Evolutionary conservation across 305 asterid species (phyloP), one percentile per base, ranked within the genome.

Genomic region (Fraxinus sp.): DNA sequence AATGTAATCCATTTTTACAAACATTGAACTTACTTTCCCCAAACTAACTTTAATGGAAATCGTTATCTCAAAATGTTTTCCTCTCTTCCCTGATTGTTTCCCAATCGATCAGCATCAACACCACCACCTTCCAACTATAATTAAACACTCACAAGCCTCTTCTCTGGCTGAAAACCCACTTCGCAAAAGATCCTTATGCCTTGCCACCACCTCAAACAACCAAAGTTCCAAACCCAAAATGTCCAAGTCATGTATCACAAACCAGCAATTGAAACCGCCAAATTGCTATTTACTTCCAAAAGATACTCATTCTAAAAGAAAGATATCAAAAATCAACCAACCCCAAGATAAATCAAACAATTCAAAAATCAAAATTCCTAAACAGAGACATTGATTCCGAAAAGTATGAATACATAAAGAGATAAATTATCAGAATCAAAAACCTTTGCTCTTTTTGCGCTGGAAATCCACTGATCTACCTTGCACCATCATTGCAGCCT

Each of bases 391-490:
- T 30, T n/a, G 41, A 70, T 28, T 70, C 75, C 75, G 1, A 32
- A 28, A 70, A 70, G 41, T 70, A 30, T 5, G 39, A 30, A 70
- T 36, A 70, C 32, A 32, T 30, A 70, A 70, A 70, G 75, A 70
- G 75, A 70, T 0, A 68, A 70, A 32, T 30, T 70, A 70, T 16
- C 20, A 30, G 82, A 66, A 22, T 36, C 44, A 76, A 88, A 85
- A 18, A 95, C 99, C 99, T 95, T 92, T 93, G 91, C 91, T 94
- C 92, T 91, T 97, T 90, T 89, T 95, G 52, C 98, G 90, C 93
- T 97, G 99, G 87, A 90, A 87, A 92, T 97, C 99, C 80, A 97
- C 98, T 68, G 94, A 90, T 89, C 94, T 94, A 79, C 99, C 98
- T 84, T 93, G 98, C 81, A 91, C 89, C 97, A 90, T 90, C 64